A percentile compares a stretch with the other conserved stretches of the same genome.
These are phyloP conservation scores for Aureobasidium sp. DNA, from an alignment of 2,329 filamentous ascomycete species.

Conservation along the genomic window DNA sequence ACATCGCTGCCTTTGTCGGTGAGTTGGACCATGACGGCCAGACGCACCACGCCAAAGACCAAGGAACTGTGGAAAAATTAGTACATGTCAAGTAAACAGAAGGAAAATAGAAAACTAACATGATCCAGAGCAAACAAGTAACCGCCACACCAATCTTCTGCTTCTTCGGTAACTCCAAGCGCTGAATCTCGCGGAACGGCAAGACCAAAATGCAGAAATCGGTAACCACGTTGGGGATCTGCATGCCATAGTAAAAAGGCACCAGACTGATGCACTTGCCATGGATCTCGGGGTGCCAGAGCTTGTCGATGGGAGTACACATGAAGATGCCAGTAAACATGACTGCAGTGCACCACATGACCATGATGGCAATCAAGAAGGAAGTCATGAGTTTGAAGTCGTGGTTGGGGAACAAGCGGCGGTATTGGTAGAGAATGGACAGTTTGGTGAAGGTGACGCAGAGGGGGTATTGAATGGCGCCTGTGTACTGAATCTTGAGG, in stretches of 20 bases:
- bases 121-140: constrained; percentile 4
- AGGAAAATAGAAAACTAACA: not conserved
- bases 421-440: constrained; percentile 19
- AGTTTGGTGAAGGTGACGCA: constrained; percentile 19
- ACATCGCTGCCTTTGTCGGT: constrained; percentile 3
- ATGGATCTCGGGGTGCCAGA: not conserved
- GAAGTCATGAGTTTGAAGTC: constrained; percentile 15
- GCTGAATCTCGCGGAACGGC: constrained; percentile 15
- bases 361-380: constrained; percentile 13
- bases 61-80: not conserved
- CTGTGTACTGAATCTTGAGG: constrained; percentile 16
- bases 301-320: constrained; percentile 16
- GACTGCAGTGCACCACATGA: constrained; percentile 17
- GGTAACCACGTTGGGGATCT: constrained; percentile 20
- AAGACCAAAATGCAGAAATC: constrained; percentile 18
- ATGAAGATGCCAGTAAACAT: constrained; percentile 17
- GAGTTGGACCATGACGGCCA: constrained; percentile 16
- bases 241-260: constrained; percentile 20
- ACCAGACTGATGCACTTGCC: constrained; percentile 16
- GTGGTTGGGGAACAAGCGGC: constrained; percentile 17
- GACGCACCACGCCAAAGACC: constrained; percentile 17
- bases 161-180: constrained; percentile 7
- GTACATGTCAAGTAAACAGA: not conserved
- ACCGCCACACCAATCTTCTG: constrained; percentile 13
- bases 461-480: constrained; percentile 17